Evolutionary conservation across 225 moss, liverwort and hornwort genomes (phyloP).

Genomic region (Anthoceros angustus): DNA sequence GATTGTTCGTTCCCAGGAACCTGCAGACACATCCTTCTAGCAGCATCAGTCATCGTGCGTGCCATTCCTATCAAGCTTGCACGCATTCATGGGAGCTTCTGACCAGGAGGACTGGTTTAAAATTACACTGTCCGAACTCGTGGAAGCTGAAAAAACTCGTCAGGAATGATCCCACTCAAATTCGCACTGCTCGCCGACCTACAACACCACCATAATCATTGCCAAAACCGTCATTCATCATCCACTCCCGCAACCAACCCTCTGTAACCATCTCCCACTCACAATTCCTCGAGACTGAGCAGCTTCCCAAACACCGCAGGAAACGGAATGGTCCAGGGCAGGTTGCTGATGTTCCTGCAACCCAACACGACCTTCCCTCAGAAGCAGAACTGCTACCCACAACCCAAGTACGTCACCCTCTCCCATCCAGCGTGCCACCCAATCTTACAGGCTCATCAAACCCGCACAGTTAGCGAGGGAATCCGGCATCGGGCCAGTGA

Average conservation of each 20-base stretch:
- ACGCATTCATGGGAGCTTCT: background rate
- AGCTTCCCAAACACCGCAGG: conserved; percentile 8
- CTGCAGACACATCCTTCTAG: background rate
- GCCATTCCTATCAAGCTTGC: background rate
- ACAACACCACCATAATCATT: background rate
- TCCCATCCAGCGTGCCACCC: background rate
- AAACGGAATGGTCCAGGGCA: conserved; percentile 8
- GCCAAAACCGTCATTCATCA: background rate
- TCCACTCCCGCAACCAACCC: background rate
- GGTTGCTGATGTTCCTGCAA: conserved; percentile 9
- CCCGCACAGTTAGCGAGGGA: background rate
- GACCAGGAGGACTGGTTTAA: background rate
- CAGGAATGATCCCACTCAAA: conserved; percentile 7
- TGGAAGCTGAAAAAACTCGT: conserved; percentile 7
- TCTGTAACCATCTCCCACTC: background rate
- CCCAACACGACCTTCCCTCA: background rate
- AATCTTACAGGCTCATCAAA: background rate
- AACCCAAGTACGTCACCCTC: too few species aligned
- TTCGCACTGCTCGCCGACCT: conserved; percentile 8
- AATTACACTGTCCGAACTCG: conserved; percentile 5
- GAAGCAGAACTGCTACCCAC: background rate
- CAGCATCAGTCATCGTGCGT: background rate
- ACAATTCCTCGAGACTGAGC: conserved; percentile 10
- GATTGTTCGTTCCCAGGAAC: background rate
- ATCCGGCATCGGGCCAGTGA: background rate